A percentile compares a stretch with the other conserved stretches of the same genome.
Evolutionary conservation across 768 basidiomycete species (phyloP).

Genomic region (Trametes elegans): DNA sequence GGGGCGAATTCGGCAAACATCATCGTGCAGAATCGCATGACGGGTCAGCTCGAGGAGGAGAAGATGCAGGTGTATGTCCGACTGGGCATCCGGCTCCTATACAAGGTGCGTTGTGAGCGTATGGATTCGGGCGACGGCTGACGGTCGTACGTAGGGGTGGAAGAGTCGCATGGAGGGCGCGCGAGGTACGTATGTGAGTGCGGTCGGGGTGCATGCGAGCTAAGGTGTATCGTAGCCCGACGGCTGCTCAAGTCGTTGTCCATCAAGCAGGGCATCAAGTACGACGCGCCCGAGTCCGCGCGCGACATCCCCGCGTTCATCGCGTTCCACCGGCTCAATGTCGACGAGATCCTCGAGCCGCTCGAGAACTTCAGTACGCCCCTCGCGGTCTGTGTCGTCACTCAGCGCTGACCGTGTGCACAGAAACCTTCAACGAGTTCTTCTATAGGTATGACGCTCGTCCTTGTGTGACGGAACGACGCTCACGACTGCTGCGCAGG

Average conservation of each 20-base stretch:
- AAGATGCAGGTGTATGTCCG: slow-evolving; percentile 97
- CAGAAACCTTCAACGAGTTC: slow-evolving; percentile 92
- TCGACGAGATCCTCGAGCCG: slow-evolving; percentile 82
- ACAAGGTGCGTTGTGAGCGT: slow-evolving; percentile 51
- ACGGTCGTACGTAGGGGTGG: slow-evolving; percentile 53
- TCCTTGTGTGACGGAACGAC: too few species aligned
- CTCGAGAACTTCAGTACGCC: slow-evolving; percentile 76
- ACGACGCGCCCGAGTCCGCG: slow-evolving; percentile 82
- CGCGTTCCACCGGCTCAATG: slow-evolving; percentile 82
- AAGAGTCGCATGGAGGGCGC: slow-evolving; percentile 87
- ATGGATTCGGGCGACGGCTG: background rate
- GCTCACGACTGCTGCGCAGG: slow-evolving; percentile 36
- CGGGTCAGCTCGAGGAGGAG: slow-evolving; percentile 93
- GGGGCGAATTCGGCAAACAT: slow-evolving; percentile 99
- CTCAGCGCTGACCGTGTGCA: background rate
- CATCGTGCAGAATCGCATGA: slow-evolving; percentile 91
- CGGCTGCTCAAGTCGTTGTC: slow-evolving; percentile 86
- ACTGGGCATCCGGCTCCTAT: slow-evolving; percentile 87
- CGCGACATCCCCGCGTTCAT: slow-evolving; percentile 86
- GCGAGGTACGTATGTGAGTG: slow-evolving; percentile 51
- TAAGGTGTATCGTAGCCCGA: slow-evolving; percentile 47
- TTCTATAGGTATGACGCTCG: slow-evolving; percentile 50
- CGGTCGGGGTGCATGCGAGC: background rate
- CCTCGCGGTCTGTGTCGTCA: background rate
- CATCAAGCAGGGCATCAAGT: slow-evolving; percentile 92